Conservation (phyloP, 2,329 filamentous ascomycete species). For the Exophiala bonariae region DNA sequence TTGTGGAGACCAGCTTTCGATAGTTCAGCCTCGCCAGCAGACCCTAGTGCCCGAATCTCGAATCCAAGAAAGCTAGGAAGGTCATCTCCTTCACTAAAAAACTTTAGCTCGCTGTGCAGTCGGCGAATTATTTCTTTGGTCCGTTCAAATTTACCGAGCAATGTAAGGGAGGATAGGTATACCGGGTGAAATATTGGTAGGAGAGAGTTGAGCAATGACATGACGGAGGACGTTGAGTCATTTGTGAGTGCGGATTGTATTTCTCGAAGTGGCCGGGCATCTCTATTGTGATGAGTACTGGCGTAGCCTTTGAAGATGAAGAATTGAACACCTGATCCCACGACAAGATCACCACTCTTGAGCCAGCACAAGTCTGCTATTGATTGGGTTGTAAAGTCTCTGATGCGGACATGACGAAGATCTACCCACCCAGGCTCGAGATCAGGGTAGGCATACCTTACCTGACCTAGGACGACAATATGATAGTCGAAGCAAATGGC, state of each 20-base stretch:
- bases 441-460: conserved; percentile 89
- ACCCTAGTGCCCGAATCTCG: conserved; percentile 49
- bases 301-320: conserved; percentile 67
- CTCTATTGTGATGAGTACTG: conserved; percentile 19
- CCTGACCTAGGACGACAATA: conserved; percentile 78
- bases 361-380: conserved; percentile 95
- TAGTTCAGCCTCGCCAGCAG: conserved; percentile 31
- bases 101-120: conserved; percentile 76
- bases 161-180: conserved; percentile 80
- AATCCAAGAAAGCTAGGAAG: conserved; percentile 76
- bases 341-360: conserved; percentile 77
- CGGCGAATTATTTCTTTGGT: conserved; percentile 73
- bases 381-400: conserved; percentile 80
- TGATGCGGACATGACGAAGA: conserved; percentile 77
- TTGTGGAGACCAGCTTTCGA: conserved; percentile 6
- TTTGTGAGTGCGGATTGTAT: conserved; percentile 5
- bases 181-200: conserved; percentile 91
- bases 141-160: conserved; percentile 67
- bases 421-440: conserved; percentile 86
- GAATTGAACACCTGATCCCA: conserved; percentile 88
- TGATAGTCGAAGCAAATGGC: conserved; percentile 91
- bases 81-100: conserved; percentile 75
- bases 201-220: conserved; percentile 72
- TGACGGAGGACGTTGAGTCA: conserved; percentile 17
- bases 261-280: conserved; percentile 12